Evolutionary conservation across 805 yeast genomes (phyloP), one percentile per base, ranked within the genome.

Genomic region (Torulaspora franciscae): DNA sequence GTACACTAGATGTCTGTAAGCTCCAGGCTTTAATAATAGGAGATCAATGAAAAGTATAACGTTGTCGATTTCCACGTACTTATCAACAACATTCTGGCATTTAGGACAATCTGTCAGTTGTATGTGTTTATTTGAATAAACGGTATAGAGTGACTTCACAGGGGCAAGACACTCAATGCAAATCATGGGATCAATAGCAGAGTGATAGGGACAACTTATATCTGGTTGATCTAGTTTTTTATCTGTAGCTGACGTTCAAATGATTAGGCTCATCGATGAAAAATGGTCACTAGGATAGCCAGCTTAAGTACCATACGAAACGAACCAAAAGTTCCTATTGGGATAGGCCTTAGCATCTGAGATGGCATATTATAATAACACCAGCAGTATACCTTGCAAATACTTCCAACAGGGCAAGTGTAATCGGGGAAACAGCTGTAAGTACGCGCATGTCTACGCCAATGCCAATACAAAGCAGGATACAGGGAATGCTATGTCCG

Each of bases 51-150:
- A 85, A 15, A 91, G 69, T 2, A 93, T 69, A 6, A 91, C 95
- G 45, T 79, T 76, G 62, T 93, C 99, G 51, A 80, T 83, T 62
- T 93, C 99, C 25, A 91, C 82, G 66, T 93, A 93, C 60, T 85
- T 83, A 65, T 93, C 99, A 2, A 89, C 95, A 17, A 85, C 80
- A 40, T 74, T 71, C 25, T 77, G 73, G 62, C 99, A 93, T 24
- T 67, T 62, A 2, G 77, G 67, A 58, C 98, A 93, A 26, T 81
- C 80, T 0, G 95, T 82, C 30, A 88, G 74, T 51, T 85, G 80
- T 38, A 91, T 86, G 56, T 88, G 89, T 37, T 81, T 80, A 46
- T 83, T 81, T 24, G 90, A 78, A 64, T 85, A 90, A 52, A 72
- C 73, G 17, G 83, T 81, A 67, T 77, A 91, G 29, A 90, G 73